A percentile compares a stretch with the other conserved stretches of the same genome.
phyloP scores from a whole-genome alignment of 495 filamentous ascomycete genomes.

The Penicillium canescens region DNA sequence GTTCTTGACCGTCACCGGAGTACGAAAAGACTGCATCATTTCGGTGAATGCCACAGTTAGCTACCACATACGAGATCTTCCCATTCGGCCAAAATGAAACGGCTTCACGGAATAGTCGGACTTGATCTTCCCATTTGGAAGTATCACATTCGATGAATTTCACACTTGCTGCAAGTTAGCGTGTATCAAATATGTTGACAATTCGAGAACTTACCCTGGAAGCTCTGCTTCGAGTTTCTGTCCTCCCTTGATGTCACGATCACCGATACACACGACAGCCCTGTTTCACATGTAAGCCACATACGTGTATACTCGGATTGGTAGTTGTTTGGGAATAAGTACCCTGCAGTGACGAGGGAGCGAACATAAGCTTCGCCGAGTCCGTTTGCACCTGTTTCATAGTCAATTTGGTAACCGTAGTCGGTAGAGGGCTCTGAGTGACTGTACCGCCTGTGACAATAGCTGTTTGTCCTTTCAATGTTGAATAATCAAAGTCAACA shows the following conservation, averaged over 20 bases:
- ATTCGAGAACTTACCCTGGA: neutral
- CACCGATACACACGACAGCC: constrained; percentile 14
- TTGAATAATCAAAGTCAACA: neutral
- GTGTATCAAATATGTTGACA: neutral
- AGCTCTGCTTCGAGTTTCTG: constrained; percentile 15
- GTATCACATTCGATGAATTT: constrained; percentile 19
- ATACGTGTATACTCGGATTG: neutral
- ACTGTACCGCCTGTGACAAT: constrained; percentile 11
- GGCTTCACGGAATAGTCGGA: constrained; percentile 36
- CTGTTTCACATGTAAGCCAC: constrained; percentile 4
- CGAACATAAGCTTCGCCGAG: constrained; percentile 26
- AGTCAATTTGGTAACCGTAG: neutral
- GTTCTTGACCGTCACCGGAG: constrained; percentile 19
- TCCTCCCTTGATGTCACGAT: constrained; percentile 11
- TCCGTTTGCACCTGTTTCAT: constrained; percentile 18
- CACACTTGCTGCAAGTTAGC: constrained; percentile 1
- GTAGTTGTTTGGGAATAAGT: neutral
- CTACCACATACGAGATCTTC: constrained; percentile 43
- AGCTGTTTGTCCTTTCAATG: constrained; percentile 6
- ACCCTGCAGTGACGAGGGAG: constrained; percentile 20
- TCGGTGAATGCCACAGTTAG: constrained; percentile 49
- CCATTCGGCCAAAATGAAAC: constrained; percentile 28
- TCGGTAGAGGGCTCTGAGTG: no score
- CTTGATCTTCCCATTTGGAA: constrained; percentile 34
- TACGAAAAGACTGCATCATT: constrained; percentile 36